phyloP scores from a whole-genome alignment of 1,284 basidiomycete species.

The Cerrena zonata region DNA sequence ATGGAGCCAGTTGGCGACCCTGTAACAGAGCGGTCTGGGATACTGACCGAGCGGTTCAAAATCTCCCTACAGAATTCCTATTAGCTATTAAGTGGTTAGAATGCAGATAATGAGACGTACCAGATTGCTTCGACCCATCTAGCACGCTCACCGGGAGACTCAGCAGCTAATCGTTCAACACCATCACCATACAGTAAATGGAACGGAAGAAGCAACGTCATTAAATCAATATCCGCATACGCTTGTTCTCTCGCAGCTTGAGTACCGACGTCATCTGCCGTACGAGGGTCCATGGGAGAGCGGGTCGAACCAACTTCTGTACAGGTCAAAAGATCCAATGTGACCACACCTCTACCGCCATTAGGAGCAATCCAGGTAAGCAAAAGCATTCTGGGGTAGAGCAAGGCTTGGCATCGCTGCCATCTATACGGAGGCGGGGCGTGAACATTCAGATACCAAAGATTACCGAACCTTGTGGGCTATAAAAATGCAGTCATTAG shows the following conservation, averaged over 20 bases:
- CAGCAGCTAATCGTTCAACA: conserved; percentile 76
- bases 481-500: conserved; percentile 27
- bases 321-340: conserved; percentile 78
- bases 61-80: conserved; percentile 53
- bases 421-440: conserved; percentile 71
- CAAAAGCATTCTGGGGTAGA: conserved; percentile 75
- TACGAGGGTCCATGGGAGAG: conserved; percentile 70
- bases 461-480: conserved; percentile 75
- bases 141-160: conserved; percentile 76
- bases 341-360: conserved; percentile 75
- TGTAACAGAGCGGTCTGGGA: conserved; percentile 47
- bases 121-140: conserved; percentile 85
- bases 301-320: conserved; percentile 75
- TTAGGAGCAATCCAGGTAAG: conserved; percentile 77
- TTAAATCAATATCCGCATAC: conserved; percentile 39
- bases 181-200: conserved; percentile 84
- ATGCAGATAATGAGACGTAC: conserved; percentile 38
- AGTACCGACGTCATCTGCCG: conserved; percentile 78
- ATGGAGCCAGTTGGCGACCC: conserved; percentile 70
- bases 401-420: conserved; percentile 78
- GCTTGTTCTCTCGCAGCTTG: conserved; percentile 65
- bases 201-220: conserved; percentile 78
- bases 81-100: conserved; percentile 6
- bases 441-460: conserved; percentile 90
- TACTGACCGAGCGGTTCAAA: conserved; percentile 42